A percentile compares a stretch with the other conserved stretches of the same genome.
Conservation (phyloP, 257 asterid genomes). For the Penstemon newberryi region DNA sequence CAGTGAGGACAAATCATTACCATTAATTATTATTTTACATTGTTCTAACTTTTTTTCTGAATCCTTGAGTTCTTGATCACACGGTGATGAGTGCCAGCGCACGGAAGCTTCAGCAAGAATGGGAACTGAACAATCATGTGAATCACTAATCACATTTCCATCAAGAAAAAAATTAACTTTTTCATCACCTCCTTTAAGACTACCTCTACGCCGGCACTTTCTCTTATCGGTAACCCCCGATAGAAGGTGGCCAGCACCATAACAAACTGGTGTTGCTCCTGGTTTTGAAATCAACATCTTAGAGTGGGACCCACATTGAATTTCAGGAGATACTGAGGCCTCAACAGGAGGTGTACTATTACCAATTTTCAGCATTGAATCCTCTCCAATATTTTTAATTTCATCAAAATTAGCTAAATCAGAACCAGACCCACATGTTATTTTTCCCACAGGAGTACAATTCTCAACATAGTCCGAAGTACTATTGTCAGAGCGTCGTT, state of each 20-base stretch:
- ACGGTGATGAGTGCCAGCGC: too few species aligned
- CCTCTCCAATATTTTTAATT: conserved; percentile 20
- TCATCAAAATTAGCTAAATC: conserved; percentile 29
- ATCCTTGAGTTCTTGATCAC: too few species aligned
- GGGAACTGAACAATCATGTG: too few species aligned
- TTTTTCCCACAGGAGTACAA: conserved; percentile 47
- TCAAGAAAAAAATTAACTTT: conserved; percentile 22
- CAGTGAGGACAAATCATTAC: too few species aligned
- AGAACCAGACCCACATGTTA: conserved; percentile 26
- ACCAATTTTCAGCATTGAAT: conserved; percentile 23
- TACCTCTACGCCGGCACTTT: conserved; percentile 75
- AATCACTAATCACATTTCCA: conserved; percentile 21
- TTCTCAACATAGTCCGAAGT: conserved; percentile 28
- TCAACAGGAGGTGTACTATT: conserved; percentile 76
- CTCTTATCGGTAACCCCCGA: conserved; percentile 77
- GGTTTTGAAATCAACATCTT: conserved; percentile 37
- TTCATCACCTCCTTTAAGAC: conserved; percentile 54
- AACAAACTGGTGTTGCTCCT: conserved; percentile 67
- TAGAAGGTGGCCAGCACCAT: conserved; percentile 74
- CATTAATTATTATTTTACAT: too few species aligned
- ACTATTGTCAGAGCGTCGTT: conserved; percentile 26
- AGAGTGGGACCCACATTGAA: conserved; percentile 48
- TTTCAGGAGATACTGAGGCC: conserved; percentile 84
- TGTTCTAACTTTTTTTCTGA: too few species aligned
- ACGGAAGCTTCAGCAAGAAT: too few species aligned